Base-by-base conservation (phyloP, 2,329 filamentous ascomycete species). In the Fusarium buxicola region DNA sequence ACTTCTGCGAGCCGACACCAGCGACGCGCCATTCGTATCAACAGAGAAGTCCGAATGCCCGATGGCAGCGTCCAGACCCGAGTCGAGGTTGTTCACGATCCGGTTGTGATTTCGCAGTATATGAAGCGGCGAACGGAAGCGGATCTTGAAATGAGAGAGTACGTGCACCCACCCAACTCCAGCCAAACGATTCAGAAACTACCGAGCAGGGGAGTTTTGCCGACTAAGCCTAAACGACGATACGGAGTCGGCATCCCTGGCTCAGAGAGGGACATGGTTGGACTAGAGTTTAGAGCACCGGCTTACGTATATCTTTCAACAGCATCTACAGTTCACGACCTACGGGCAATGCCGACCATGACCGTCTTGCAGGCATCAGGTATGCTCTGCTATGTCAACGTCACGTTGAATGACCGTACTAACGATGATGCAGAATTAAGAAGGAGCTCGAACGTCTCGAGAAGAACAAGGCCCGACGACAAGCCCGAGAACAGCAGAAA, bases 401-500 rank as follows among this genome's bases (percentile, higher is more conserved):
- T 10, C 4, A 7, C 15, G 2, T 7, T 32, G 18, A 30, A 13
- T 5, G 8, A 38, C 4, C 15, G 10, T 30, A 48, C 64, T 74
- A 47, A 74, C 60, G 13, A 16, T 41, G 6, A n/a, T 7, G 8
- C 35, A 78, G 74, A 77, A 81, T 76, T 71, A 79, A 74, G 73
- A 80, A 77, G 67, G 94, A 98, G 76, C 85, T 96, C 50, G 88
- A 88, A 48, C 90, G 95, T 65, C 86, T 99, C 28, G 86, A 95
- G 72, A 91, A 94, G 72, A 99, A 98, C 81, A 92, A 92, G 68
- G 94, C 96, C 65, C 90, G 94, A 65, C 88, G 94, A 63, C 89
- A 94, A 72, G 92, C 92, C 59, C 92, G 94, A 71, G 94, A 98
- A 74, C 94, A 94, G 73, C 91, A 92, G 71, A 97, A 96, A 76